Evolutionary conservation across 495 filamentous ascomycete genomes (phyloP).

Genomic region (Tuber melanosporum): DNA sequence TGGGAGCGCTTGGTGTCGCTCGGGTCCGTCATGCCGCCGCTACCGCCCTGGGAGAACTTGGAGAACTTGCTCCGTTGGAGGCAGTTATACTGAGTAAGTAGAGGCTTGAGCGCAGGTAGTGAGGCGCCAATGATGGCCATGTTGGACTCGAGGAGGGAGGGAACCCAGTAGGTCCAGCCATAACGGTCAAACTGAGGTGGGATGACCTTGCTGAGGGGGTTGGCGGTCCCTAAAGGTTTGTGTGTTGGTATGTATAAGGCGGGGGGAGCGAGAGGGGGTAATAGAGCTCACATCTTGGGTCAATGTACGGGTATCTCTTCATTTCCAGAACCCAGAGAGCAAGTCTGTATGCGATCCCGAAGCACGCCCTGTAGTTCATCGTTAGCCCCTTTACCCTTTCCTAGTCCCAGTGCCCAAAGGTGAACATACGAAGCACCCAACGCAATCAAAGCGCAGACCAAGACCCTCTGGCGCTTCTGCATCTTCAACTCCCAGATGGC

Average conservation of each 20-base stretch:
- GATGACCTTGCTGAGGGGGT: constrained; percentile 8
- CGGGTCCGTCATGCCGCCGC: not conserved
- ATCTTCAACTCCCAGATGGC: constrained; percentile 8
- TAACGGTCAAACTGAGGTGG: constrained; percentile 9
- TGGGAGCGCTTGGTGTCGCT: not conserved
- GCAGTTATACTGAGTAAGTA: constrained; percentile 8
- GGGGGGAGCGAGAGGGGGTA: not conserved
- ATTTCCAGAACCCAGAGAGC: constrained; percentile 1
- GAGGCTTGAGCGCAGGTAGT: constrained; percentile 39
- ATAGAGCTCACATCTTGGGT: constrained; percentile 7
- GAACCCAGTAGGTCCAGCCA: constrained; percentile 6
- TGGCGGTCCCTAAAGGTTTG: not conserved
- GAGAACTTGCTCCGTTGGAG: not conserved
- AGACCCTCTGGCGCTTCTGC: not conserved
- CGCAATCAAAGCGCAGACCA: constrained; percentile 1
- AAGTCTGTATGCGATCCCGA: constrained; percentile 2
- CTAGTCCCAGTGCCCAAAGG: not conserved
- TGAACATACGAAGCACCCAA: not conserved
- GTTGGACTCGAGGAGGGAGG: constrained; percentile 39
- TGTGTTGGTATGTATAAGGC: not conserved
- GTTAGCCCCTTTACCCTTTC: not conserved
- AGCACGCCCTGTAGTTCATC: not conserved
- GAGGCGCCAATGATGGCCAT: constrained; percentile 42
- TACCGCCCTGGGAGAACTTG: not conserved
- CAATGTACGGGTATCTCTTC: constrained; percentile 3